Evolutionary conservation across 2,329 filamentous ascomycete genomes (phyloP).

Genomic region (Colletotrichum eremochloae): DNA sequence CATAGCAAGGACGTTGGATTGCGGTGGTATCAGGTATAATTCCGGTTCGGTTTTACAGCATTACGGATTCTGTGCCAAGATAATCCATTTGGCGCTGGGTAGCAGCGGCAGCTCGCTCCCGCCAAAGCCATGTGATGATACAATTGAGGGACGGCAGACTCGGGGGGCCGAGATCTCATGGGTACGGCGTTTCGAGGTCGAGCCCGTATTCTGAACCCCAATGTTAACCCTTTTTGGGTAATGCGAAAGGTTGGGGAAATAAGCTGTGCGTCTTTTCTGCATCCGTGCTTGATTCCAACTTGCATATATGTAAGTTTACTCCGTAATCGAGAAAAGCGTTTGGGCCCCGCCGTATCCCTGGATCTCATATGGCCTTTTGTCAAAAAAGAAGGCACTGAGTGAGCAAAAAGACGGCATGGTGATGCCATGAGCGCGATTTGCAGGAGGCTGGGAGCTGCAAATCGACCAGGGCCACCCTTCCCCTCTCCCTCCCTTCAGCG

Average conservation of each 20-base stretch:
- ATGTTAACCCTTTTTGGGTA: slow-evolving; percentile 1
- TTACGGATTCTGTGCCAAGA: slow-evolving; percentile 11
- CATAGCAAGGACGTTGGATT: slow-evolving; percentile 17
- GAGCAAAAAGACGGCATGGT: slow-evolving; percentile 29
- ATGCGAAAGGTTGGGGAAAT: slow-evolving; percentile 37
- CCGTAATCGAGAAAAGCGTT: neutral
- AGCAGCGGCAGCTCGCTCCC: slow-evolving; percentile 1
- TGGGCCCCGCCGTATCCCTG: slow-evolving; percentile 25
- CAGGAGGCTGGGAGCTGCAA: slow-evolving; percentile 32
- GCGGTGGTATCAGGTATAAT: slow-evolving; percentile 26
- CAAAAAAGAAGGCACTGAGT: neutral
- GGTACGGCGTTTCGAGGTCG: neutral
- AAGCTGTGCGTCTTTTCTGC: slow-evolving; percentile 19
- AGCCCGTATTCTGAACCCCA: neutral
- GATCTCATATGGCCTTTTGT: slow-evolving; percentile 16
- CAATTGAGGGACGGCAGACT: neutral
- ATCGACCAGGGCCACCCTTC: slow-evolving; percentile 22
- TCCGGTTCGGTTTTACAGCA: slow-evolving; percentile 32
- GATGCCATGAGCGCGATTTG: slow-evolving; percentile 34
- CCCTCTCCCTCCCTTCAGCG: neutral
- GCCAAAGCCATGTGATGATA: slow-evolving; percentile 20
- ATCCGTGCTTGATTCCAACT: slow-evolving; percentile 5
- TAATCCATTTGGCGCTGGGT: slow-evolving; percentile 7
- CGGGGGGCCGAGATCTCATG: slow-evolving; percentile 5
- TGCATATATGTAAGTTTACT: neutral